Percentiles rank a stretch among this genome's conserved stretches.
These are phyloP conservation scores for Flaveria ramosissima DNA, from an alignment of 129 eudicot species.

Conservation along the genomic window DNA sequence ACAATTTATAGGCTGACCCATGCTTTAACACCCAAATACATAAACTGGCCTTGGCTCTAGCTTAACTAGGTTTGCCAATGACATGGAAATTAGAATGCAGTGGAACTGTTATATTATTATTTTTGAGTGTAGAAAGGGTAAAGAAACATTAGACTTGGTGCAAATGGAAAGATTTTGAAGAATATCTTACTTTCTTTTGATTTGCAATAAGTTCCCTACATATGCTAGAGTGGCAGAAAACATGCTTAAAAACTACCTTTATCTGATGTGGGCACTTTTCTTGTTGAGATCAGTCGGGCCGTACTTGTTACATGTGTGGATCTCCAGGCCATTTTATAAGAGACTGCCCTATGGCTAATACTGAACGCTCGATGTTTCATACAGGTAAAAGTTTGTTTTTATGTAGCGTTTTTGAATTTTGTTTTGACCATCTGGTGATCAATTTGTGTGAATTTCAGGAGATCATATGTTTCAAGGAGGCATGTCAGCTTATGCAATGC, in stretches of 20 bases:
- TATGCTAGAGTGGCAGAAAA: neutral
- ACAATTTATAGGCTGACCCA: too few species aligned
- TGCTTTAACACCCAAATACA: too few species aligned
- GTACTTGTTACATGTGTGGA: slow-evolving; percentile 82
- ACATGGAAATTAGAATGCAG: too few species aligned
- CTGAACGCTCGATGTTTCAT: slow-evolving; percentile 42
- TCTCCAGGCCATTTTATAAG: slow-evolving; percentile 83
- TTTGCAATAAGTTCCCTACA: too few species aligned
- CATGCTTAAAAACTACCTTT: slow-evolving; percentile 12
- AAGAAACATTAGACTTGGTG: too few species aligned
- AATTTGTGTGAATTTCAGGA: slow-evolving; percentile 42
- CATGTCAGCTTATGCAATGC: slow-evolving; percentile 49
- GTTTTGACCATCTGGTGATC: neutral
- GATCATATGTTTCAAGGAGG: slow-evolving; percentile 55
- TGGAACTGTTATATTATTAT: too few species aligned
- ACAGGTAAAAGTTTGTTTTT: slow-evolving; percentile 39
- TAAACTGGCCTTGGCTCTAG: too few species aligned
- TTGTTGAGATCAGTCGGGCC: slow-evolving; percentile 51
- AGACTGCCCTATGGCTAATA: slow-evolving; percentile 64
- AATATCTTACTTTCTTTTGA: too few species aligned
- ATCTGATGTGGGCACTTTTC: slow-evolving; percentile 16
- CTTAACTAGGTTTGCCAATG: too few species aligned
- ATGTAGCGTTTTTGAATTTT: neutral
- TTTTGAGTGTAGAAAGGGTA: too few species aligned
- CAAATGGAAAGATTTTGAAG: too few species aligned